Evolutionary conservation across 495 filamentous ascomycete genomes (phyloP), one percentile per base, ranked within the genome.

Genomic region (Pyronema domesticum): DNA sequence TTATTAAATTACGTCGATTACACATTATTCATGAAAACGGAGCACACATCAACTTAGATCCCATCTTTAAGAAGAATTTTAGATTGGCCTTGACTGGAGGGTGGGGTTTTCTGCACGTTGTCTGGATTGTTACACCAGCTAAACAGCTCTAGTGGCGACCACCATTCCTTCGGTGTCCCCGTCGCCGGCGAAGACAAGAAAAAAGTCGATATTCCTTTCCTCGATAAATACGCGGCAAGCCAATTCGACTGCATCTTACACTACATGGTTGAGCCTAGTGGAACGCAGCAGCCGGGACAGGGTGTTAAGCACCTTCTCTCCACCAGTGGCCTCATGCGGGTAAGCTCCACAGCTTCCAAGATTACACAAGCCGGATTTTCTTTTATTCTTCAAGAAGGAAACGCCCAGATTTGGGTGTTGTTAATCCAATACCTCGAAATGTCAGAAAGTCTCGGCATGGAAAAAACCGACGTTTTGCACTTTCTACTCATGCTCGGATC

Each of bases 191-290:
- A 78, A 0, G 72, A 77, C 34, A 68, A 72, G 39, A 68, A 71
- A 36, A 68, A 71, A 36, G 74, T 91, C 23, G 73, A 79, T 17
- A 68, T 87, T 5, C 59, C 71, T 17, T 83, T 80, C 61, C 74
- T 98, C n/a, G 93, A 98, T 58, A 72, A 78, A 30, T 95, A 88
- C 68, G 89, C 89, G 11, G 75, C 82, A 46, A 76, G 74, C 57
- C 89, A 95, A 63, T 98, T 93, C 86, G 93, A 98, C 66, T 81
- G 85, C 7, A 93, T 98, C 8, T 69, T 96, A 35, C 88, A 94
- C 66, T 98, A 89, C 65, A 89, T 98, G 69, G 91, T 98, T 34
- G 81, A 81, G 46, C 81, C 75, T 37, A 75, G 75, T 53, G 77
- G 73, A 3, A 64, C 62, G 18, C 63, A 57, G 23, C 70, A 75